Evolutionary conservation across 331 rosid species (phyloP), one percentile per base, ranked within the genome.

Genomic region (Stylosanthes scabra): DNA sequence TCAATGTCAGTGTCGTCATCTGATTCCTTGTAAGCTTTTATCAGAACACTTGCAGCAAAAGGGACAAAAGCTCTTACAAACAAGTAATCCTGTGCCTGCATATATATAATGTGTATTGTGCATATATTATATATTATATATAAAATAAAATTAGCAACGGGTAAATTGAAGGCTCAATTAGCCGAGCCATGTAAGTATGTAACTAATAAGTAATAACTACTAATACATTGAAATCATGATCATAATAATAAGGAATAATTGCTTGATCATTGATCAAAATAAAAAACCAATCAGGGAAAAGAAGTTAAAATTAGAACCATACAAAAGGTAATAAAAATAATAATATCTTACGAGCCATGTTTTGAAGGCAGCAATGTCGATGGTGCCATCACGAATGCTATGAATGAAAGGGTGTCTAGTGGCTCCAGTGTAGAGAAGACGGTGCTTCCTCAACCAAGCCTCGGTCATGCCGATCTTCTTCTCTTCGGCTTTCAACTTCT

Each of bases 11-110:
- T 52, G 45, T 25, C 25, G 1, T 81, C 85, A 77, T 83, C 88
- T 3, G 89, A 86, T 54, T 94, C 83, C 84, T 87, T 84, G 66
- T 87, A 85, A 51, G 96, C 91, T 55, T 91, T 94, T 11, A 88
- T 57, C 54, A 91, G 59, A 20, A 88, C 80, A 70, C 87, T 87
- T 7, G 83, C 93, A 6, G 56, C 82, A 73, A 94, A 91, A 29
- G 93, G 85, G n/a, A 85, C 90, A 66, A 88, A 87, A 0, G 85
- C 86, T 76, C 96, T 79, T 4, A 87, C 93, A 66, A 94, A 89
- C 74, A 85, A 25, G 89, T 81, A 93, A 52, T 93, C 97, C 34
- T 91, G 96, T 29, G 88, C 91, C 96, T 91, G 83, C 78, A 86
- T n/a, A n/a, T n/a, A n/a, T n/a, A n/a, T 8, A 31, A 34, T 50